Evolutionary conservation across 768 basidiomycete species (phyloP), one percentile per base, ranked within the genome.

Genomic region (Infundibulicybe gibba): DNA sequence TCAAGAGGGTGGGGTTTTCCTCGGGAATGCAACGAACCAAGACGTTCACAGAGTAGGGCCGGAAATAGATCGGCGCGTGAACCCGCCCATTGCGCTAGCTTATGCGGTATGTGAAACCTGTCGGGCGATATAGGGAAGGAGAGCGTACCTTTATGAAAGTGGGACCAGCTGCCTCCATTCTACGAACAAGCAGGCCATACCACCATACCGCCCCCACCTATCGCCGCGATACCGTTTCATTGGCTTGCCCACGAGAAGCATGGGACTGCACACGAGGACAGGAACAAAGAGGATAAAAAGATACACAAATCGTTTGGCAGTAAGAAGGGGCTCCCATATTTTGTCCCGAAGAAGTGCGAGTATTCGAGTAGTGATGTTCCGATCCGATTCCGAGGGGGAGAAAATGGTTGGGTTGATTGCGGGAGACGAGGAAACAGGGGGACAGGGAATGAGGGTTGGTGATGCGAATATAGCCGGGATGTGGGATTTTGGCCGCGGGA

Each of bases 21-120:
- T 48, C 79, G 85, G 1, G 97, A 98, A 62, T 99, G 97, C 15
- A 97, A 73, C 40, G 83, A 78, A 30, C 90, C 90, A 54, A 99
- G 73, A 48, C 79, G 78, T 45, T 89, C 79, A 64, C 97, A 99
- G 15, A 99, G 80, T 11, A 80, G 64, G 16, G 83, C 72, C 2
- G 97, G 92, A 67, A 99, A 98, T 2, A 99, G 73, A 64, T 99
- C 97, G 34, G 86, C 88, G 32, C 97, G 81, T 13, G 94, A 94
- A 12, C 88, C 97, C 6, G 97, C 97, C 97, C 97, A 99, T 78
- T 99, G 97, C 4, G 93, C 89, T 46, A 99, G 78, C 93, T 94
- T 14, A 61, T 16, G 25, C 25, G 25, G 25, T 25, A 25, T 48
- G 25, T 43, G 37, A 35, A 54, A 40, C 44, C 49, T 45, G 44